These are phyloP conservation scores for Chionographis japonica DNA, from an alignment of 106 monocot genomes.

Conservation along the genomic window DNA sequence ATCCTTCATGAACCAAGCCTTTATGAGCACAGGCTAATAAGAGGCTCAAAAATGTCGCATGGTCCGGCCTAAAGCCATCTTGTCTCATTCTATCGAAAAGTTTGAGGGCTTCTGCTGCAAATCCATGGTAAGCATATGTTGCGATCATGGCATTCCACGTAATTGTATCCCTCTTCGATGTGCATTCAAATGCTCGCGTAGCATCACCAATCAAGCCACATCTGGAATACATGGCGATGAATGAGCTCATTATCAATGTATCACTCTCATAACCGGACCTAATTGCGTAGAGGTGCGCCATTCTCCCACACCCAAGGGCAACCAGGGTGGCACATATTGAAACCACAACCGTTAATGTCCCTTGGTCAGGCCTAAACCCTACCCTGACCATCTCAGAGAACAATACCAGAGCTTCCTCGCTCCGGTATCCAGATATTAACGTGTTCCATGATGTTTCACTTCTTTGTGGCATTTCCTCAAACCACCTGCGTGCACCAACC, in stretches of 20 bases:
- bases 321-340: slow-evolving; percentile 54
- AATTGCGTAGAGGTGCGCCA: slow-evolving; percentile 43
- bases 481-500: slow-evolving; percentile 34
- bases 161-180: slow-evolving; percentile 35
- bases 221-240: slow-evolving; percentile 60
- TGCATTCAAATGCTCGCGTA: slow-evolving; percentile 17
- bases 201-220: slow-evolving; percentile 47
- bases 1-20: slow-evolving; percentile 53
- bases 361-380: slow-evolving; percentile 53
- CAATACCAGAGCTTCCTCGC: slow-evolving; percentile 32
- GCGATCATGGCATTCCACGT: slow-evolving; percentile 70
- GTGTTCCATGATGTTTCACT: slow-evolving; percentile 82
- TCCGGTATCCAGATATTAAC: slow-evolving; percentile 40
- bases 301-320: slow-evolving; percentile 46
- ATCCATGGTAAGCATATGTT: slow-evolving; percentile 49
- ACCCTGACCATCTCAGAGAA: slow-evolving; percentile 41
- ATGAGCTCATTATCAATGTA: slow-evolving; percentile 40
- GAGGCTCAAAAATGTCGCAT: slow-evolving; percentile 41
- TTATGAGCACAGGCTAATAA: slow-evolving; percentile 47
- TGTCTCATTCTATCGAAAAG: slow-evolving; percentile 35
- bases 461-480: slow-evolving; percentile 46
- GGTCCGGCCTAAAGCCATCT: slow-evolving; percentile 34
- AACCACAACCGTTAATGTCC: slow-evolving; percentile 34
- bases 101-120: slow-evolving; percentile 22
- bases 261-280: slow-evolving; percentile 28